Percentiles rank a stretch among this genome's conserved stretches.
phyloP scores from a whole-genome alignment of 2,329 filamentous ascomycete genomes.

The Penicillium griseofulvum region DNA sequence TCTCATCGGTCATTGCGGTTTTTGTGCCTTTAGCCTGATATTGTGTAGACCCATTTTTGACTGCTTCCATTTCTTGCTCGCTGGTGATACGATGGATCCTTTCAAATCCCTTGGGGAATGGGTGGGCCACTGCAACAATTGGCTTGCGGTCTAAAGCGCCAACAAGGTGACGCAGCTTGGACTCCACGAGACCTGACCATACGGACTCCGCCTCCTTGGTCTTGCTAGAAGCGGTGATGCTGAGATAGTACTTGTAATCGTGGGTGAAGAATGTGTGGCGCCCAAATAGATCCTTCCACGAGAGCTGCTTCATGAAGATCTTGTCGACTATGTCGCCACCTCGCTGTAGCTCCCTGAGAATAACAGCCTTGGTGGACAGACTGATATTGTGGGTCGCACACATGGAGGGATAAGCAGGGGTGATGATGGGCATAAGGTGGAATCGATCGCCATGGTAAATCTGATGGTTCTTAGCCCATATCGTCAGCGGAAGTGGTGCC shows the following conservation, averaged over 20 bases:
- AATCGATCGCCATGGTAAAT: conserved; percentile 76
- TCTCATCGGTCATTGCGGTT: conserved; percentile 52
- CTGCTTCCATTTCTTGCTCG: conserved; percentile 60
- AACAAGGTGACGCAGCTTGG: conserved; percentile 84
- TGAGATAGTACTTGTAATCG: conserved; percentile 94
- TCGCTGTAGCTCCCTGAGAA: conserved; percentile 76
- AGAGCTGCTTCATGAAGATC: conserved; percentile 72
- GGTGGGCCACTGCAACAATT: conserved; percentile 78
- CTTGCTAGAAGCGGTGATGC: conserved; percentile 76
- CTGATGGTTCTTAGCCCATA: conserved; percentile 40
- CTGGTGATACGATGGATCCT: conserved; percentile 69
- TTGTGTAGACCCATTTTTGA: conserved; percentile 60
- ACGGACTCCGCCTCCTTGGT: conserved; percentile 79
- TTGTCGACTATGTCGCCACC: conserved; percentile 73
- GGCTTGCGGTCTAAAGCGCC: conserved; percentile 76
- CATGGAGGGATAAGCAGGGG: conserved; percentile 95
- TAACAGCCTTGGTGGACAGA: conserved; percentile 77
- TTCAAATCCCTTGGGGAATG: conserved; percentile 91
- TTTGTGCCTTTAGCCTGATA: conserved; percentile 57
- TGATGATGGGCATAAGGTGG: conserved; percentile 97
- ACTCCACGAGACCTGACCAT: conserved; percentile 92
- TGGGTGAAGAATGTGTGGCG: conserved; percentile 92
- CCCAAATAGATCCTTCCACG: conserved; percentile 84
- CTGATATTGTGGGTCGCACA: conserved; percentile 95
- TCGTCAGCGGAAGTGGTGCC: not conserved